Evolutionary conservation across 352 stramenopile species (phyloP), one percentile per base, ranked within the genome.

Genomic region (Pythium volutum): DNA sequence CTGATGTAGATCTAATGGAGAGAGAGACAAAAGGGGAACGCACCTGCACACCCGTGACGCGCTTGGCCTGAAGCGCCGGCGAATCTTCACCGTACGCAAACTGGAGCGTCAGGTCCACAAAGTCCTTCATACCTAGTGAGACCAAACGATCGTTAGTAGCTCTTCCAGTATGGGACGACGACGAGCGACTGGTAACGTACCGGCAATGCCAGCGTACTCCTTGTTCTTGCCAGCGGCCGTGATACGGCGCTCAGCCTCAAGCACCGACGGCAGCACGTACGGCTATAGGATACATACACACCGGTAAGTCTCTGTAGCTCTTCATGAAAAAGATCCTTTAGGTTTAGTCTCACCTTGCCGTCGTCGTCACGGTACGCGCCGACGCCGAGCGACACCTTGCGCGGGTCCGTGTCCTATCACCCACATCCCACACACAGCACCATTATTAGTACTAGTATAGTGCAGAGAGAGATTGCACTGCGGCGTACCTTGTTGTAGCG

Each of bases 301-400:
- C 9, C 18, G 41, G 33, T 66, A 27, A 64, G 50, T 20, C 26
- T 3, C 31, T 23, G 36, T 16, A 31, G 3, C 39, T 34, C 23
- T 53, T 25, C 23, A 50, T 36, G 27, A 27, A 31, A 4, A 1
- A 8, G 15, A 1, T 29, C 9, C 31, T 7, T 22, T n/a, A 12
- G 8, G n/a, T 11, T 22, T n/a, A 9, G 12, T 31, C 41, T 20
- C 63, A 85, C 76, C 72, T 97, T 96, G 66, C 84, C 84, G 46
- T 94, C 80, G 65, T 97, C 89, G 64, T 98, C 93, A 66, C 98
- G 89, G 81, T 99, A 99, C 8, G 98, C 97, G 61, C 98, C 98
- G n/a, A 99, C 97, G 50, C 98, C 97, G 25, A 99, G 76, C 83
- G 91, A 97, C 6, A 99, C 91, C 79, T 99, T 99, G 49, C 85